Conservation (phyloP, 75 land plant species). For the Sequoiadendron giganteum region DNA sequence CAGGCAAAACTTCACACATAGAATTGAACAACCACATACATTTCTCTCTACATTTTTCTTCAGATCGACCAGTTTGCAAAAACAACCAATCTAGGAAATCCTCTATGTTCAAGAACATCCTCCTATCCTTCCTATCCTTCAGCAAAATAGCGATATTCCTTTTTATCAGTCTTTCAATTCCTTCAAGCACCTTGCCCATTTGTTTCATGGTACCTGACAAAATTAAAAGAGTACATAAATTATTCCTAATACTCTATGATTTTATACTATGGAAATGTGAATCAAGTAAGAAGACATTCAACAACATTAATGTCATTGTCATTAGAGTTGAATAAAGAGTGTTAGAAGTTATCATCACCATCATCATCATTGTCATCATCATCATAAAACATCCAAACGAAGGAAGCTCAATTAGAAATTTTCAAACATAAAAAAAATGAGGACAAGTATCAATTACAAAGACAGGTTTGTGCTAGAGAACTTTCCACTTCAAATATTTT, state of each 20-base stretch:
- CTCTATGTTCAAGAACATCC: conserved; percentile 23
- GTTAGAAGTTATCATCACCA: not conserved
- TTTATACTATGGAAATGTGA: not conserved
- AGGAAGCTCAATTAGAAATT: not conserved
- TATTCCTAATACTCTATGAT: not conserved
- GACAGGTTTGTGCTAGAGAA: not conserved
- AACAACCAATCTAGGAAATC: conserved; percentile 42
- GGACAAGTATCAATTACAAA: not conserved
- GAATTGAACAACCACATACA: conserved; percentile 39
- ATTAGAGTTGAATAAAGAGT: not conserved
- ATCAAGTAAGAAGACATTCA: not conserved
- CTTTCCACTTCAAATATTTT: not conserved
- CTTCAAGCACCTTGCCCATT: conserved; percentile 34
- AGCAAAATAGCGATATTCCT: conserved; percentile 28
- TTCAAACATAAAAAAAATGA: not conserved
- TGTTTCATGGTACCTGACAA: conserved; percentile 40
- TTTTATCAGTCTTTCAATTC: conserved; percentile 22
- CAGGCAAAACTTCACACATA: conserved; percentile 23
- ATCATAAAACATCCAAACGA: not conserved
- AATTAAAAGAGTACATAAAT: not conserved
- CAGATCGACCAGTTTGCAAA: conserved; percentile 29
- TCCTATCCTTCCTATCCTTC: conserved; percentile 32
- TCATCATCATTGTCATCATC: not conserved
- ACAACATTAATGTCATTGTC: not conserved
- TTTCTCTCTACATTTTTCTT: conserved; percentile 39